Conservation (phyloP, 805 yeast genomes). For the Tetrapisispora nanseiensis region DNA sequence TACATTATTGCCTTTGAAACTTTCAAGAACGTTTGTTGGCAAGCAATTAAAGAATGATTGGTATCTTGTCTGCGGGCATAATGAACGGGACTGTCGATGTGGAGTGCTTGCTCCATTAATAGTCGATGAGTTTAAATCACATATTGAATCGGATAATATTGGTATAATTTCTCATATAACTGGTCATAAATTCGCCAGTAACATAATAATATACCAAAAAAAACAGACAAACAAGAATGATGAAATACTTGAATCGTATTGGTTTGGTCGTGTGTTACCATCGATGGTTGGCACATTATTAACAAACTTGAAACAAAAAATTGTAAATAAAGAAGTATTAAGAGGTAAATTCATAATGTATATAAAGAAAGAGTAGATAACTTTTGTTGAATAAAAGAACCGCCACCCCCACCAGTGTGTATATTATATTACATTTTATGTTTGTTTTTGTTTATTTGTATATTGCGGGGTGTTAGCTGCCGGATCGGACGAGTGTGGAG, state of each 20-base stretch:
- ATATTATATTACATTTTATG: no score
- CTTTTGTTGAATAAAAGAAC: no score
- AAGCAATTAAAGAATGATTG: slow-evolving; percentile 7
- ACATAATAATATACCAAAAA: slow-evolving; percentile 54
- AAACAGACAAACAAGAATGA: no score
- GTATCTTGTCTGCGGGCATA: slow-evolving; percentile 20
- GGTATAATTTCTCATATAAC: slow-evolving; percentile 71
- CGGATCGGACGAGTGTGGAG: no score
- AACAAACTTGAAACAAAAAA: slow-evolving; percentile 36
- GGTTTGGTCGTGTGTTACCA: slow-evolving; percentile 75
- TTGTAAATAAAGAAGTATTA: slow-evolving; percentile 7
- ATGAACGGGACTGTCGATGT: slow-evolving; percentile 23
- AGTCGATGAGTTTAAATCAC: slow-evolving; percentile 7
- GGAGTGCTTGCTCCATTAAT: slow-evolving; percentile 17
- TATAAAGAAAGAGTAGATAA: no score
- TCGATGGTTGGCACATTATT: slow-evolving; percentile 58
- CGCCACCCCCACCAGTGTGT: no score
- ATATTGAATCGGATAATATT: slow-evolving; percentile 27
- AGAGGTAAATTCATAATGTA: no score
- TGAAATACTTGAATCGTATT: slow-evolving; percentile 36
- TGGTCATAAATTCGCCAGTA: slow-evolving; percentile 83
- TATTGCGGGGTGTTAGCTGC: no score
- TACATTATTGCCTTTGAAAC: background rate
- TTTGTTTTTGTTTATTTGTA: no score
- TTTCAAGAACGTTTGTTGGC: slow-evolving; percentile 9